These are phyloP conservation scores for Wickerhamomyces silvicola DNA, from an alignment of 805 yeast species.

Conservation along the genomic window DNA sequence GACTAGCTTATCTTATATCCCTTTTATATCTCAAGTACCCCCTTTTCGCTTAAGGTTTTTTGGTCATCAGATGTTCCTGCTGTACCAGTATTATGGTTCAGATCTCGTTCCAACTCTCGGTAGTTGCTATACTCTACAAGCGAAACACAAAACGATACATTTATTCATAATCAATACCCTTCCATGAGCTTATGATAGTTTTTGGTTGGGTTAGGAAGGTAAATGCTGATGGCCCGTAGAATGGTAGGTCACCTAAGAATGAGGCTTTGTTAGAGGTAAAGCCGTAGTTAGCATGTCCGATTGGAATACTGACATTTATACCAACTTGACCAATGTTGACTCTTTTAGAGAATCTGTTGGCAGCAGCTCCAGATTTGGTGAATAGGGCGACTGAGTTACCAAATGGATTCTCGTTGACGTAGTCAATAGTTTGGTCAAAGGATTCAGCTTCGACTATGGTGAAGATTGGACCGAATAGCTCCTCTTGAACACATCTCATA, in stretches of 20 bases:
- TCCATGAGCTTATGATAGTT: conserved; percentile 70
- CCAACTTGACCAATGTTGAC: conserved; percentile 76
- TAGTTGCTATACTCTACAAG: too few species aligned
- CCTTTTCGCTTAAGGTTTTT: too few species aligned
- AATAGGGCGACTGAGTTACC: conserved; percentile 73
- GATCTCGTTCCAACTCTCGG: too few species aligned
- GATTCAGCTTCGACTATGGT: conserved; percentile 55
- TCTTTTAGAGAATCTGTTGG: conserved; percentile 58
- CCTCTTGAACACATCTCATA: conserved; percentile 67
- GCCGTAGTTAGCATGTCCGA: conserved; percentile 76
- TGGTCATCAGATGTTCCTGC: too few species aligned
- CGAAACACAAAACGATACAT: too few species aligned
- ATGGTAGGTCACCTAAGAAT: conserved; percentile 74
- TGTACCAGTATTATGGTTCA: too few species aligned
- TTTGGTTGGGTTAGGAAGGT: conserved; percentile 70
- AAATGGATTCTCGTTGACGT: conserved; percentile 50
- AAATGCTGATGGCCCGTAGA: conserved; percentile 71
- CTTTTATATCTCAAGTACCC: too few species aligned
- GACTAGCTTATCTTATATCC: too few species aligned
- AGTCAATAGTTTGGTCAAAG: conserved; percentile 59
- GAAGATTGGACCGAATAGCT: conserved; percentile 73
- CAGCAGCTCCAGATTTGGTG: conserved; percentile 63
- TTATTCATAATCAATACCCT: conserved; percentile 22
- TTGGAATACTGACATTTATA: conserved; percentile 72
- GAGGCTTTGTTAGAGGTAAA: conserved; percentile 76